Percentiles rank a stretch among this genome's conserved stretches.
Evolutionary conservation across 768 basidiomycete species (phyloP).

Genomic region (Trametes gibbosa): DNA sequence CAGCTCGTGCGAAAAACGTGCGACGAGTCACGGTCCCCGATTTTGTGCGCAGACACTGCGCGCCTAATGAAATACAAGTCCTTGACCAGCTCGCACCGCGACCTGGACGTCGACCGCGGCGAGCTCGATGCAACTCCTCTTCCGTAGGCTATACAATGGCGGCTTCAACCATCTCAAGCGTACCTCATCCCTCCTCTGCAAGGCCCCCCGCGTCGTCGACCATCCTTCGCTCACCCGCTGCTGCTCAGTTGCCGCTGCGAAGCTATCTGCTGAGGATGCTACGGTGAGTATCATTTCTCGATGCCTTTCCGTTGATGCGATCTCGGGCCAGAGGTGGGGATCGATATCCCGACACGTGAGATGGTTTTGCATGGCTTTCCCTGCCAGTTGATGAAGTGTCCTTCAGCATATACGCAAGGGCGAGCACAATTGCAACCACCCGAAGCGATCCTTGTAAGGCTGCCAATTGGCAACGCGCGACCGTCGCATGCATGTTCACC

Average conservation of each 20-base stretch:
- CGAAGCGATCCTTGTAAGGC: too few relatives aligned
- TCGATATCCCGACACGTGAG: too few relatives aligned
- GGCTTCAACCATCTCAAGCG: slow-evolving; percentile 32
- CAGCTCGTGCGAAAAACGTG: slow-evolving; percentile 2
- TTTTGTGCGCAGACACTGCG: background rate
- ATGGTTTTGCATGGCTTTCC: too few relatives aligned
- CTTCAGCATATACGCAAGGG: too few relatives aligned
- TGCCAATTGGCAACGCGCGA: too few relatives aligned
- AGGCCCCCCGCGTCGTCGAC: slow-evolving; percentile 22
- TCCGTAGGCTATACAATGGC: slow-evolving; percentile 30
- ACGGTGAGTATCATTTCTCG: slow-evolving; percentile 1
- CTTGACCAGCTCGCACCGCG: background rate
- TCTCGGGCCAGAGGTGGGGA: background rate
- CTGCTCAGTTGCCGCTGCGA: slow-evolving; percentile 17
- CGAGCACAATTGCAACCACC: too few relatives aligned
- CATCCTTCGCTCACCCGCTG: slow-evolving; percentile 18
- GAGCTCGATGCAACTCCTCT: slow-evolving; percentile 25
- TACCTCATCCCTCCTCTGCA: slow-evolving; percentile 25
- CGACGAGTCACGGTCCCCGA: slow-evolving; percentile 7
- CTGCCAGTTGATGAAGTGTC: too few relatives aligned
- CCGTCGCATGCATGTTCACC: too few relatives aligned
- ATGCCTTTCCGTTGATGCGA: too few relatives aligned
- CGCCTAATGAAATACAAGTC: background rate
- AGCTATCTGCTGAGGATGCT: slow-evolving; percentile 4
- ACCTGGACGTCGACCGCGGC: background rate